Conservation (phyloP, 257 asterid genomes). For the Nemophila menziesii region DNA sequence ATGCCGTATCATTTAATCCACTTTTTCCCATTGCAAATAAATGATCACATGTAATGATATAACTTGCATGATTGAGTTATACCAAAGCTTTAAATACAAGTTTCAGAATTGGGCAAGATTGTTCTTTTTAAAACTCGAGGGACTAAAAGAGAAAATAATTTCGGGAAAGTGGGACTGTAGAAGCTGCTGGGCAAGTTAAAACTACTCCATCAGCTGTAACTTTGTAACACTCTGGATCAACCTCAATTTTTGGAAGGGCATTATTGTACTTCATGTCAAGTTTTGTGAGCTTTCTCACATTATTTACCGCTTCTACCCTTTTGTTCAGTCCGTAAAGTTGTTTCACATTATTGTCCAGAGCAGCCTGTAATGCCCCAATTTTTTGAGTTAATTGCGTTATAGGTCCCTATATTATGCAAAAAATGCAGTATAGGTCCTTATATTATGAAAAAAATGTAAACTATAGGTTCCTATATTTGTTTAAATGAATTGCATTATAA, state of each 20-base stretch:
- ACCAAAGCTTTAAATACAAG: not conserved
- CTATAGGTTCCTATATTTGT: no score
- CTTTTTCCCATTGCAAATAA: not conserved
- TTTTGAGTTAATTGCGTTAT: no score
- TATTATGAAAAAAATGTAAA: no score
- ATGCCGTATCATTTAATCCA: no score
- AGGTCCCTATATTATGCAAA: no score
- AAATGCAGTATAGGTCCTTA: no score
- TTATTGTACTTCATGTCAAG: slow-evolving; percentile 87
- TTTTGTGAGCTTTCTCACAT: slow-evolving; percentile 58
- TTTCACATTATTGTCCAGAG: slow-evolving; percentile 42
- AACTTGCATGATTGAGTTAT: not conserved
- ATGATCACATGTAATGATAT: not conserved
- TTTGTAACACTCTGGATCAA: slow-evolving; percentile 73
- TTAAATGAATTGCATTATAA: no score
- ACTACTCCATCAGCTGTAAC: slow-evolving; percentile 67
- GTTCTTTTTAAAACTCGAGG: no score
- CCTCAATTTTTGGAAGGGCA: slow-evolving; percentile 70
- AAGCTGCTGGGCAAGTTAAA: slow-evolving; percentile 62
- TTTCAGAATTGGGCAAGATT: no score
- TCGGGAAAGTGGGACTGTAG: slow-evolving; percentile 66
- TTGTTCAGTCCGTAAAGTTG: slow-evolving; percentile 55
- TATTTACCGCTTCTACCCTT: slow-evolving; percentile 62
- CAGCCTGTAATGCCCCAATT: no score
- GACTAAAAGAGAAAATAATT: slow-evolving; percentile 84